phyloP scores from a whole-genome alignment of 148 eudicot species.

The Vaccinium myrtillus region DNA sequence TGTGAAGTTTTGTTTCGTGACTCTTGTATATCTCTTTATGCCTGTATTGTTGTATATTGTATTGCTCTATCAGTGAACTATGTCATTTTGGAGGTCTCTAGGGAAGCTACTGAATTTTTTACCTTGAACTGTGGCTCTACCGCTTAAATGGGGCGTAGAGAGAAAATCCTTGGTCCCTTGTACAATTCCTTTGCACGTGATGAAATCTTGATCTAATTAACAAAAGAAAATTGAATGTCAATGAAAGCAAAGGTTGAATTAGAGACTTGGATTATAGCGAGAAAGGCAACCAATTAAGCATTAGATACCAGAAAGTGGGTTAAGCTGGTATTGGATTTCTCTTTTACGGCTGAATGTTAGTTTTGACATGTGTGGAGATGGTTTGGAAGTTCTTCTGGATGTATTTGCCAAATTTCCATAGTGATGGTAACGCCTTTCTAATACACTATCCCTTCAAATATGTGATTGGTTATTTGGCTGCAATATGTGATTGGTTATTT shows the following conservation, averaged over 20 bases:
- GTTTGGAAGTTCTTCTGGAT: neutral
- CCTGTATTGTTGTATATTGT: neutral
- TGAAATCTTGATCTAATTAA: neutral
- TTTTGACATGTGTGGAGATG: neutral
- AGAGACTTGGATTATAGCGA: neutral
- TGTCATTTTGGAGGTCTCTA: slow-evolving; percentile 1
- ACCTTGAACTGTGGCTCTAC: neutral
- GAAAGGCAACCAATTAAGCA: neutral
- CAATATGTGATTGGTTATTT: neutral
- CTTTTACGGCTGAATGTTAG: neutral
- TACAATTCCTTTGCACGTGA: neutral
- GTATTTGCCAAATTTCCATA: neutral
- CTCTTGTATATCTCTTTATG: neutral
- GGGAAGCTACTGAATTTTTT: neutral
- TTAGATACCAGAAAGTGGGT: slow-evolving; percentile 5
- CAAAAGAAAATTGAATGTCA: neutral
- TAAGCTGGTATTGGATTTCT: neutral
- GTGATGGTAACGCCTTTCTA: neutral
- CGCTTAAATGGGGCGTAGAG: neutral
- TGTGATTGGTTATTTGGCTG: neutral
- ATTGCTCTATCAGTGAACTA: neutral
- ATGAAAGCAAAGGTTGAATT: neutral
- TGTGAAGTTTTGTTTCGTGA: neutral
- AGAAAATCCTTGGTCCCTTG: neutral
- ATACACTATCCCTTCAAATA: neutral